These are phyloP conservation scores for Viridothelium virens DNA, from an alignment of 495 filamentous ascomycete species.

Conservation along the genomic window DNA sequence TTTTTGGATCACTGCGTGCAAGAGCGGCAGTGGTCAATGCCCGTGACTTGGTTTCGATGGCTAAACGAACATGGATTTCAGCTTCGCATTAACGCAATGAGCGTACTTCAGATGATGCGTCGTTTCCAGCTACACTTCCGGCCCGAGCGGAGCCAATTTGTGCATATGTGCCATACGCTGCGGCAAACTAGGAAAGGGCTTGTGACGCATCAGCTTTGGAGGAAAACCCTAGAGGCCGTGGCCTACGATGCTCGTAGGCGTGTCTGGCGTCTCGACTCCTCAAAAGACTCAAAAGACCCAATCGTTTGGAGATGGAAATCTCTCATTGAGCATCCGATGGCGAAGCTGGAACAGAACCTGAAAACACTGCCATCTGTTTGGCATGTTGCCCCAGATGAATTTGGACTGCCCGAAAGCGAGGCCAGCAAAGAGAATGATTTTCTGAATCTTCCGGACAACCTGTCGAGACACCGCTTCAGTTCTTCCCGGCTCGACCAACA, in stretches of 20 bases:
- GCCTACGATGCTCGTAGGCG: slow-evolving; percentile 9
- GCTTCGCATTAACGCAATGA: not conserved
- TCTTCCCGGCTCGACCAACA: slow-evolving; percentile 11
- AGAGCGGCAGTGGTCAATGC: slow-evolving; percentile 4
- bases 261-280: not conserved
- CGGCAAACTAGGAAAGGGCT: not conserved
- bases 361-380: not conserved
- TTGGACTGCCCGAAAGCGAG: not conserved
- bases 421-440: not conserved
- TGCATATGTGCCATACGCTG: slow-evolving; percentile 2
- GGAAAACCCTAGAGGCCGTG: not conserved
- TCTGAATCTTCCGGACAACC: not conserved
- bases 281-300: too few species aligned
- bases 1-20: not conserved
- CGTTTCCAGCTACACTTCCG: not conserved
- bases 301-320: not conserved
- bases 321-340: not conserved
- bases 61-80: slow-evolving; percentile 2
- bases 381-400: not conserved
- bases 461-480: not conserved
- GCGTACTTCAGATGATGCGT: not conserved
- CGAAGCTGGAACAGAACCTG: not conserved
- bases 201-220: slow-evolving; percentile 3
- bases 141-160: not conserved
- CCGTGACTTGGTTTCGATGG: not conserved